Conservation (phyloP, 202 grass and related monocot genomes). For the Carex sylvatica region DNA sequence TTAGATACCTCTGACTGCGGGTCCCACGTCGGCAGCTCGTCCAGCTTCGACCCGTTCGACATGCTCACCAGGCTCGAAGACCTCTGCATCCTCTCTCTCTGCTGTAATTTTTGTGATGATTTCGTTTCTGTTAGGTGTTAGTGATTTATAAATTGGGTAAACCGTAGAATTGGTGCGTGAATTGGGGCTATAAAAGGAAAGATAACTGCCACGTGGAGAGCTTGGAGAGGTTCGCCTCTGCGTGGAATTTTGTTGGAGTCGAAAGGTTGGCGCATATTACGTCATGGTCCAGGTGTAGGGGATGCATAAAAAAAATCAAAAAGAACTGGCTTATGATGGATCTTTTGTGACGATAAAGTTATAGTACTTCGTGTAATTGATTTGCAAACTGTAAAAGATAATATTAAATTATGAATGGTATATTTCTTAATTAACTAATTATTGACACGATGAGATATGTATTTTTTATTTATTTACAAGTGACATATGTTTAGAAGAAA, state of each 20-base stretch:
- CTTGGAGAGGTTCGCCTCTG: not conserved
- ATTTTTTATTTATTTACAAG: no score
- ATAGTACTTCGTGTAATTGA: not conserved
- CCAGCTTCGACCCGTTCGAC: constrained; percentile 26
- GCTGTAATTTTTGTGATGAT: not conserved
- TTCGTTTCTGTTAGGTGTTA: not conserved
- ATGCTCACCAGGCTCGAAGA: constrained; percentile 27
- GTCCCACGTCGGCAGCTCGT: constrained; percentile 60
- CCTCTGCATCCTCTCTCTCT: constrained; percentile 26
- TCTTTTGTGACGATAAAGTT: not conserved
- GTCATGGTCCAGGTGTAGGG: not conserved
- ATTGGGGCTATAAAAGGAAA: constrained; percentile 2
- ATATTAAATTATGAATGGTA: not conserved
- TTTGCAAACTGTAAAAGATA: not conserved
- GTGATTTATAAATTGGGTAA: constrained; percentile 4
- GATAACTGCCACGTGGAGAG: not conserved
- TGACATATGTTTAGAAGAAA: no score
- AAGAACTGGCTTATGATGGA: not conserved
- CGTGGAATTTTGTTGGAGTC: not conserved
- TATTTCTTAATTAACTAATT: no score
- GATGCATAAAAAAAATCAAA: no score
- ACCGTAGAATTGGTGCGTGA: not conserved
- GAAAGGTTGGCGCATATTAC: not conserved
- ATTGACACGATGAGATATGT: no score
- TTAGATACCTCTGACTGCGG: constrained; percentile 50